Evolutionary conservation across 2,329 filamentous ascomycete genomes (phyloP).

Genomic region (Aspergillus ruber): DNA sequence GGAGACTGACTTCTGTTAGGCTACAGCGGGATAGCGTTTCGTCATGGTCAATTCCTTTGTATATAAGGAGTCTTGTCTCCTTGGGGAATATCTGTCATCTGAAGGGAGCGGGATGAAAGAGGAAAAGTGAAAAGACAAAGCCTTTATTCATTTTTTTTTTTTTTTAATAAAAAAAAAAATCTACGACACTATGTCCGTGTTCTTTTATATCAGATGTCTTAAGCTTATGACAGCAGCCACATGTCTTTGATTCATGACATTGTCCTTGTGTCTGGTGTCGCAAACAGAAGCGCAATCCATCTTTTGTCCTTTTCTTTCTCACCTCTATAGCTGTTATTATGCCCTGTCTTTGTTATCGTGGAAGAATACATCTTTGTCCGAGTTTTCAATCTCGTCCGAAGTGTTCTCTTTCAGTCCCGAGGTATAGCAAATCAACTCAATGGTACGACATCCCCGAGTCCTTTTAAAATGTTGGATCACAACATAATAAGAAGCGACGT

Average conservation of each 20-base stretch:
- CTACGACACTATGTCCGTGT: neutral
- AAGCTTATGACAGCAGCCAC: constrained; percentile 20
- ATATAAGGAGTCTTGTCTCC: neutral
- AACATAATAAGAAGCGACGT: constrained; percentile 7
- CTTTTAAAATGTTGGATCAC: neutral
- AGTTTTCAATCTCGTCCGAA: neutral
- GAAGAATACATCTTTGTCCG: constrained; percentile 8
- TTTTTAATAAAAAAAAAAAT: too few relatives aligned
- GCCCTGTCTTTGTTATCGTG: constrained; percentile 6
- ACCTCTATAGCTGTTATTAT: constrained; percentile 2
- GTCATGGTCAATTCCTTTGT: neutral
- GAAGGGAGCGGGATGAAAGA: neutral
- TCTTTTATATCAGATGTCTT: constrained; percentile 20
- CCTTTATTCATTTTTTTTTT: neutral
- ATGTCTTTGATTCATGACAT: constrained; percentile 15
- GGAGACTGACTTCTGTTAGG: too few relatives aligned
- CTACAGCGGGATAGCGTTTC: neutral
- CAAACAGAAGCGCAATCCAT: constrained; percentile 4
- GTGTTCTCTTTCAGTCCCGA: neutral
- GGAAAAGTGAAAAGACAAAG: neutral
- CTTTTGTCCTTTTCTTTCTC: constrained; percentile 3
- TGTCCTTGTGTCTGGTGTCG: constrained; percentile 2
- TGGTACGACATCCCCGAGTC: neutral
- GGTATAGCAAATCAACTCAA: neutral
- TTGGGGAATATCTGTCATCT: too few relatives aligned